phyloP scores from a whole-genome alignment of 1,284 basidiomycete genomes.

The Ceratobasidium sp. region DNA sequence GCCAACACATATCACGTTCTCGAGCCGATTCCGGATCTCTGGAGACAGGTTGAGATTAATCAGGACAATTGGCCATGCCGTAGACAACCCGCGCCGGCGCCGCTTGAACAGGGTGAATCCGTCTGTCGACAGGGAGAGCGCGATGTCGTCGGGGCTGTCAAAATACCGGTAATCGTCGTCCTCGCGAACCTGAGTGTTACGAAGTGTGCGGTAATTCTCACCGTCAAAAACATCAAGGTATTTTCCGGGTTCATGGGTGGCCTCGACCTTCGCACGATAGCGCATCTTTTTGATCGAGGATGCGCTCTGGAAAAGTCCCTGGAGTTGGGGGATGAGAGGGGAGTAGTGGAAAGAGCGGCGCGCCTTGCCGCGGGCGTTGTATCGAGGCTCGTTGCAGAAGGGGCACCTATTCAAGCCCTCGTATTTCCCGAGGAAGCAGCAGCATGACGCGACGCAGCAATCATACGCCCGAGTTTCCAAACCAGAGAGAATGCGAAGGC shows the following conservation, averaged over 20 bases:
- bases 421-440: constrained; percentile 18
- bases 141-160: constrained; percentile 20
- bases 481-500: constrained; percentile 6
- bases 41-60: constrained; percentile 54
- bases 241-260: neutral
- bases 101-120: constrained; percentile 26
- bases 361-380: neutral
- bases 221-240: neutral
- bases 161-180: neutral
- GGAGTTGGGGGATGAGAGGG: constrained; percentile 25
- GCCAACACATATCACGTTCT: constrained; percentile 47
- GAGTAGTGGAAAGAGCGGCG: neutral
- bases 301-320: neutral
- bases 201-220: neutral
- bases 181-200: neutral
- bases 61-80: constrained; percentile 49
- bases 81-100: constrained; percentile 43
- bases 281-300: neutral
- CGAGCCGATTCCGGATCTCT: constrained; percentile 42
- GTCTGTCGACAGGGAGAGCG: constrained; percentile 10
- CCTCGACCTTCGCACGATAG: neutral
- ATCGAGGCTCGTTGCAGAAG: neutral
- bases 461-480: neutral
- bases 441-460: constrained; percentile 13
- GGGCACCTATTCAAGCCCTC: neutral